Evolutionary conservation across 352 stramenopile species (phyloP), one percentile per base, ranked within the genome.

Genomic region (Labyrinthula sp.): DNA sequence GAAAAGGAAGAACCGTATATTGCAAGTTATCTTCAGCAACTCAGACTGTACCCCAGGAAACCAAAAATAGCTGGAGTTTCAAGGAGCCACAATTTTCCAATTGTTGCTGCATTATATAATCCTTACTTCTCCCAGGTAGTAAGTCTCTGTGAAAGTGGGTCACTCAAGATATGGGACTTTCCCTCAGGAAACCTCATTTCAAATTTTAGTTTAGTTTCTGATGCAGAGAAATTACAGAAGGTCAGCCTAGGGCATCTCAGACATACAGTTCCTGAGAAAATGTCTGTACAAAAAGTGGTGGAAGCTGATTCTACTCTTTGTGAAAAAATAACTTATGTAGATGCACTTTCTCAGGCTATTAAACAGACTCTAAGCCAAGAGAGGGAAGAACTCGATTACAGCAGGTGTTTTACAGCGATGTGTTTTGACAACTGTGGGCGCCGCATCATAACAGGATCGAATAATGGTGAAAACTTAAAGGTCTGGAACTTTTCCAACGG

Each of bases 401-500:
- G 12, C 20, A 76, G 62, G 29, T 69, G 70, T 2, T 66, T 83
- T 22, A 83, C 73, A 0, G 72, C 69, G 14, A 75, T 83, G 25
- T 65, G 65, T 4, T 83, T 83, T 9, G 73, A 83, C 36, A 71
- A 71, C 33, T 63, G 70, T 4, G 72, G 71, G 0, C 60, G 73
- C 3, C 59, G 73, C 6, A 48, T 83, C 22, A 67, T 83, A 18
- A 83, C 72, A 10, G 73, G 72, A 7, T 71, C 69, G 5, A 70
- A 83, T 38, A 68, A 73, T 31, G 72, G 72, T 0, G 45, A 64
- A 1, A 38, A 65, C 10, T 60, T 83, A 27, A 79, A 75, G 52
- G 77, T 83, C 60, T 83, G 73, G 73, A 83, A 83, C 45, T 83
- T 83, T 47, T 59, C 69, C 58, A 83, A 83, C 35, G 73, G 73